Evolutionary conservation across 352 stramenopile genomes (phyloP), one percentile per base, ranked within the genome.

Genomic region (Pythium oligandrum): DNA sequence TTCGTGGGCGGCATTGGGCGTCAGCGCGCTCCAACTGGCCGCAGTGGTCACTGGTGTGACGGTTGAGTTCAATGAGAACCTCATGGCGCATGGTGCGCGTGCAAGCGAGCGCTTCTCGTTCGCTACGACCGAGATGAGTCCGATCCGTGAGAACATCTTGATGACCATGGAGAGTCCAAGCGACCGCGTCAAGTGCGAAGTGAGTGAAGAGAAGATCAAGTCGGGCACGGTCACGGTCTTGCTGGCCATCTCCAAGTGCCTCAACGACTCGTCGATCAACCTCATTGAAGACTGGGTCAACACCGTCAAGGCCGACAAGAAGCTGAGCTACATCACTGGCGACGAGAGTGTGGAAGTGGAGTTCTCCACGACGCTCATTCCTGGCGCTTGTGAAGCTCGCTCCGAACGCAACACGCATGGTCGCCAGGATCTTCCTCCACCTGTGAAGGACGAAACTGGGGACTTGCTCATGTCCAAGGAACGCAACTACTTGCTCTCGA

Each of bases 211-310:
- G 0, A 37, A 36, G 9, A 43, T 33, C 40, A 43, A 77, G 11
- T 38, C 54, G 9, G 61, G 51, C 4, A 43, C 62, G 7, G 68
- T 68, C 0, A 66, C 63, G 2, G 73, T 85, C 26, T 53, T 87
- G 10, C 56, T 87, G n/a, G 71, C 63, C n/a, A 73, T 89, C 59
- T 86, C 75, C 48, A 82, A 86, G 53, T 87, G 78, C 36, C 48
- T 87, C 12, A 71, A 72, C 53, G 51, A 78, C 32, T 54, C 55
- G 40, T 48, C 66, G n/a, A 40, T 89, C 6, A 53, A 44, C 4
- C 48, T 62, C 10, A 68, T 87, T 6, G 63, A 85, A 8, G 62
- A 64, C 9, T 87, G 78, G 78, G 61, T 89, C 32, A 53, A 55
- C 17, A 58, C 38, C 49, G 55, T 59, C n/a, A 49, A 50, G 42